Conservation (phyloP, 1,284 basidiomycete genomes). For the Ceratobasidium papillatum region DNA sequence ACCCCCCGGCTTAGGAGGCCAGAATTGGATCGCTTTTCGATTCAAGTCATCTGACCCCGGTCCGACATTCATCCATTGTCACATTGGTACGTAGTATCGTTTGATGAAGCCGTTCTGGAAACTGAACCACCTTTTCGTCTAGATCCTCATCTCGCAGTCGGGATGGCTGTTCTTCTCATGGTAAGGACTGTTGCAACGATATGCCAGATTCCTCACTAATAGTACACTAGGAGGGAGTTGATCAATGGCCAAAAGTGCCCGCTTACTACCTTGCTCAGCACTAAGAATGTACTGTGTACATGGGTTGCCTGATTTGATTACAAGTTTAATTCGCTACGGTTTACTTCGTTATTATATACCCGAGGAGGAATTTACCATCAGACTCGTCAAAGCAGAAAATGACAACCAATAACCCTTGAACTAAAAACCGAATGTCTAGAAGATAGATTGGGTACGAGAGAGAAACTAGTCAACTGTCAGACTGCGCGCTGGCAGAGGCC, state of each 20-base stretch:
- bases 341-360: too few relatives aligned
- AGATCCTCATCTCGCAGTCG: conserved; percentile 28
- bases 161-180: conserved; percentile 24
- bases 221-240: not conserved
- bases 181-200: not conserved
- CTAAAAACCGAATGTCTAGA: too few relatives aligned
- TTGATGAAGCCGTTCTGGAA: too few relatives aligned
- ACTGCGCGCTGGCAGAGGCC: too few relatives aligned
- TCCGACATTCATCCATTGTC: conserved; percentile 17
- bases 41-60: conserved; percentile 24
- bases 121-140: not conserved
- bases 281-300: not conserved
- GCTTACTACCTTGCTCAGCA: conserved; percentile 10
- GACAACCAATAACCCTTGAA: too few relatives aligned
- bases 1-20: conserved; percentile 16
- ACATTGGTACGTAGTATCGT: not conserved
- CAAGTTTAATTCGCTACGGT: too few relatives aligned
- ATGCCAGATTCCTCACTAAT: not conserved
- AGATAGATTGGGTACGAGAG: too few relatives aligned
- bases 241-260: conserved; percentile 1
- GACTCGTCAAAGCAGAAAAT: too few relatives aligned
- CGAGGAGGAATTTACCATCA: too few relatives aligned
- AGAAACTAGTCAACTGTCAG: too few relatives aligned
- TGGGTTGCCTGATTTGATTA: too few relatives aligned
- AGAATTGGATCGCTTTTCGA: conserved; percentile 27